These are phyloP conservation scores for Capillidium heterosporum DNA, from an alignment of 371 early-diverging fungal genomes.

Conservation along the genomic window DNA sequence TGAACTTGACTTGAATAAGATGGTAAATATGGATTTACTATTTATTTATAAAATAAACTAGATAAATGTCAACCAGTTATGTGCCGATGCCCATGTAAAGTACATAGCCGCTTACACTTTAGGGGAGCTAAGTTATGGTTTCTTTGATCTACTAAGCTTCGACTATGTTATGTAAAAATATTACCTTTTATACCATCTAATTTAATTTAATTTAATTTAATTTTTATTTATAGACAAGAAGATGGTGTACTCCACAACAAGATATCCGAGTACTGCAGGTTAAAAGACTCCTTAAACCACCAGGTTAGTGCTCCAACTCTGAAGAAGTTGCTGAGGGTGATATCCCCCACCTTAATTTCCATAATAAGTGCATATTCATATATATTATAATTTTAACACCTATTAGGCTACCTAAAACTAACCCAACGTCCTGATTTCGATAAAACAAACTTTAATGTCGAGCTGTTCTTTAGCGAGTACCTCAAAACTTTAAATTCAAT, in stretches of 20 bases:
- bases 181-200: neutral
- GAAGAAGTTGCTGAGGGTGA: neutral
- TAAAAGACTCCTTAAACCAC: neutral
- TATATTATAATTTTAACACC: neutral
- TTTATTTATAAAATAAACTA: neutral
- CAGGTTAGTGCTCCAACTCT: neutral
- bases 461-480: neutral
- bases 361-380: neutral
- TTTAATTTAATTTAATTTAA: neutral
- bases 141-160: constrained; percentile 55
- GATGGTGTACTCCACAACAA: neutral
- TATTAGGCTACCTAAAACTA: neutral
- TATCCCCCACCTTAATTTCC: neutral
- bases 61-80: neutral
- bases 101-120: constrained; percentile 46
- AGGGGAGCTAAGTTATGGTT: constrained; percentile 68
- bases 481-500: neutral
- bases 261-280: neutral
- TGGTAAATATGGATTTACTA: constrained; percentile 11
- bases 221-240: neutral
- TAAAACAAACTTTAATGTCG: neutral
- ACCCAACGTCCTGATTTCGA: no score
- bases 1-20: constrained; percentile 15
- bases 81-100: constrained; percentile 14
- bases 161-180: constrained; percentile 37